Conservation (phyloP, 345 rosid species). For the Camelina neglecta region DNA sequence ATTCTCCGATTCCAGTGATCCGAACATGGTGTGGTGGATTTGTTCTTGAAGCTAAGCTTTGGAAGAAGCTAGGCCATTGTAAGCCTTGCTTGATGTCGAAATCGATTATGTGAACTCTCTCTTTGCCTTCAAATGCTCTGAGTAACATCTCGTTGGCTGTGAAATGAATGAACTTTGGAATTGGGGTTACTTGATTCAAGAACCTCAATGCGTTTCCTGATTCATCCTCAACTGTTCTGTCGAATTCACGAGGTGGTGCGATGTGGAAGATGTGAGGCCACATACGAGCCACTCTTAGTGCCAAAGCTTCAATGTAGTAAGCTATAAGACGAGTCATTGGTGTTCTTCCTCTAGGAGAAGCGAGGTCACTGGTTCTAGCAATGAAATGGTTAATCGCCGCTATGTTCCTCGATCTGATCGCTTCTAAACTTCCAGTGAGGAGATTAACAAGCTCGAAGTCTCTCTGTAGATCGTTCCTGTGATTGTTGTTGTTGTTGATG, state of each 20-base stretch:
- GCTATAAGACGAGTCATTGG: constrained; percentile 72
- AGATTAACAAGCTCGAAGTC: constrained; percentile 82
- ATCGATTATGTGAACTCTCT: constrained; percentile 88
- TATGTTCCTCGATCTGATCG: constrained; percentile 73
- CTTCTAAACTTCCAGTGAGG: constrained; percentile 80
- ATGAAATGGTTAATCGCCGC: constrained; percentile 66
- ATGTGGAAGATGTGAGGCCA: constrained; percentile 94
- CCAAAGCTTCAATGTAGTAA: constrained; percentile 86
- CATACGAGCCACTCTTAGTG: constrained; percentile 75
- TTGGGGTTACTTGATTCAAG: constrained; percentile 87
- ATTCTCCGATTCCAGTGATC: constrained; percentile 92
- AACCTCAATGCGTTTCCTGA: constrained; percentile 80
- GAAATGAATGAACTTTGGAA: constrained; percentile 90
- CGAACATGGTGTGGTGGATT: constrained; percentile 88
- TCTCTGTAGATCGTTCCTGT: constrained; percentile 50
- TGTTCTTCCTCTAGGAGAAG: constrained; percentile 74
- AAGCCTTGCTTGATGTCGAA: constrained; percentile 98
- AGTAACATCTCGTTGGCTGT: constrained; percentile 87
- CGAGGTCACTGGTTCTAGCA: constrained; percentile 75
- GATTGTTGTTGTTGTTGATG: constrained; percentile 50
- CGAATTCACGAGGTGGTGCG: constrained; percentile 78
- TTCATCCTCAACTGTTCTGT: constrained; percentile 73
- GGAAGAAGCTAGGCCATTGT: constrained; percentile 97
- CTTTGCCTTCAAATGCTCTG: constrained; percentile 93
- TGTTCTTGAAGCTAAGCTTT: constrained; percentile 79